phyloP scores from a whole-genome alignment of 139 green algal genomes.

The Marvania coccoides region DNA sequence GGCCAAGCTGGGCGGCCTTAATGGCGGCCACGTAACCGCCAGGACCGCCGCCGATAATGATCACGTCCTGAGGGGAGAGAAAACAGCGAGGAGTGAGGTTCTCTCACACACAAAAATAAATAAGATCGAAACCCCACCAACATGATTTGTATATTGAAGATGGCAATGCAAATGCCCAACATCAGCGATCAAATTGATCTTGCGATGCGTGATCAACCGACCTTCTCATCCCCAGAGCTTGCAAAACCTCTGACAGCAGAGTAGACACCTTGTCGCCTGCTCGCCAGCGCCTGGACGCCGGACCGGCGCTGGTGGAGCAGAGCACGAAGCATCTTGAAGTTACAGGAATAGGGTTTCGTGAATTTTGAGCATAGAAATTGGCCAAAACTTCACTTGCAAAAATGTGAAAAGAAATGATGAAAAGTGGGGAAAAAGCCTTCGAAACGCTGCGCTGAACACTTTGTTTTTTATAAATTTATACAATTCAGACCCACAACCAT shows the following conservation, averaged over 20 bases:
- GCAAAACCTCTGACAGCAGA: slow-evolving; percentile 9
- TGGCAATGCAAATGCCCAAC: not conserved
- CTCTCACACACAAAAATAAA: not conserved
- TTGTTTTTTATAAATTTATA: too few species aligned
- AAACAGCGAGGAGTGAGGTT: not conserved
- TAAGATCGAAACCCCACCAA: not conserved
- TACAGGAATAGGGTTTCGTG: not conserved
- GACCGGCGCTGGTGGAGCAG: not conserved
- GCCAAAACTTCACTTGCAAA: too few species aligned
- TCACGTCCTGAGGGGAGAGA: slow-evolving; percentile 70
- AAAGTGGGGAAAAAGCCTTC: too few species aligned
- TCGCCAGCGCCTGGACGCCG: not conserved
- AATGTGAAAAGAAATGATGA: too few species aligned
- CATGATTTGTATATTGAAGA: too few species aligned
- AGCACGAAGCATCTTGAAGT: not conserved
- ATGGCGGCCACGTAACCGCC: slow-evolving; percentile 98
- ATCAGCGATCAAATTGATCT: not conserved
- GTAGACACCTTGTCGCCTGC: not conserved
- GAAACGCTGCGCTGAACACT: too few species aligned
- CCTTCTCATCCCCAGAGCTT: slow-evolving; percentile 4
- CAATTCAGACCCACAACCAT: too few species aligned
- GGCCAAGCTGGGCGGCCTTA: slow-evolving; percentile 92
- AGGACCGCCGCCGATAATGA: slow-evolving; percentile 92
- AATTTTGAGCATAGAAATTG: too few species aligned
- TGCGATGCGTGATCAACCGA: not conserved